Conservation (phyloP, 805 yeast genomes). For the Zygosaccharomyces pseudorouxii region DNA sequence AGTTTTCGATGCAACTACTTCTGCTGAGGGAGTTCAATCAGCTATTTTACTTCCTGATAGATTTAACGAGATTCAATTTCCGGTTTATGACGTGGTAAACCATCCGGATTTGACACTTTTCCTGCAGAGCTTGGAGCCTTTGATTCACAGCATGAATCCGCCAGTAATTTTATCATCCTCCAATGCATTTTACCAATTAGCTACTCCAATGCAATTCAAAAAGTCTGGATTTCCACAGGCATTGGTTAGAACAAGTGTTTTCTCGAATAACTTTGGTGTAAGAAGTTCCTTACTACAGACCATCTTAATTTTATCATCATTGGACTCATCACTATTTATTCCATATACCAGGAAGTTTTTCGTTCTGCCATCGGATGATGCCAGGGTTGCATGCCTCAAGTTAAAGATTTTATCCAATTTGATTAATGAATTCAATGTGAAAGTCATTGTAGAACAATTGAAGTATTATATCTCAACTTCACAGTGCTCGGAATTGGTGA, state of each 20-base stretch:
- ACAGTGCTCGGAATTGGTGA: conserved; percentile 28
- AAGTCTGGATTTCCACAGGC: conserved; percentile 48
- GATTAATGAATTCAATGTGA: conserved; percentile 50
- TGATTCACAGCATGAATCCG: conserved; percentile 51
- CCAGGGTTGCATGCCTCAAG: conserved; percentile 46
- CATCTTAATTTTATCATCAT: conserved; percentile 36
- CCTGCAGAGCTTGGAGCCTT: conserved; percentile 41
- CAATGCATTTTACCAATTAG: conserved; percentile 52
- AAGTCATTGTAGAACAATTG: conserved; percentile 53
- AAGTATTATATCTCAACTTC: conserved; percentile 47
- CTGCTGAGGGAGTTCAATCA: conserved; percentile 15
- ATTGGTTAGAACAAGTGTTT: conserved; percentile 41
- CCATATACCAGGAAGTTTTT: conserved; percentile 46
- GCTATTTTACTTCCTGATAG: conserved; percentile 42
- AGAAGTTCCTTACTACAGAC: conserved; percentile 44
- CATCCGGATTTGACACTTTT: conserved; percentile 58
- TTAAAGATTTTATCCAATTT: conserved; percentile 56
- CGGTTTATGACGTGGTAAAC: conserved; percentile 40
- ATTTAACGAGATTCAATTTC: conserved; percentile 37
- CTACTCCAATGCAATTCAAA: conserved; percentile 50
- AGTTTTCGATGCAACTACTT: conserved; percentile 33
- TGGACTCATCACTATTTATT: conserved; percentile 35
- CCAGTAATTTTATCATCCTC: conserved; percentile 59
- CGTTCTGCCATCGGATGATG: conserved; percentile 51
- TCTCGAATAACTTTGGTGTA: conserved; percentile 35